Base-by-base conservation (phyloP, 2,329 filamentous ascomycete species). In the Boeremia lycopersici region DNA sequence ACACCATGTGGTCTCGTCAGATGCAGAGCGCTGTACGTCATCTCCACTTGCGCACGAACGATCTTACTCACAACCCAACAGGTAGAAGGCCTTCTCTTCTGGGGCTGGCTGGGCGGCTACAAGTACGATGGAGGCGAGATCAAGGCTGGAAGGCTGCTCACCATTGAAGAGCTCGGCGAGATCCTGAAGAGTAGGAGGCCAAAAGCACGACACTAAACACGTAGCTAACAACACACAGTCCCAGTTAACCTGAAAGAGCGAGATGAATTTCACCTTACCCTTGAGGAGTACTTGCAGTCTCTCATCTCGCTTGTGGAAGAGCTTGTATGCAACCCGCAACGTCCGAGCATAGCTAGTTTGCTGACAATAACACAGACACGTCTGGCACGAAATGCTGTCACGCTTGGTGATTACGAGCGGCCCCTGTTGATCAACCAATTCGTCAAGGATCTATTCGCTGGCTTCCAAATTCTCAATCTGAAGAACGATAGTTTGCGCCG, bases 391-490 rank as follows among this genome's bases (percentile, higher is more conserved):
- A 99, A 99, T 78, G 89, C 91, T 5, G 95, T 99, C 62, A 96
- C 93, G 0, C 81, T 96, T 33, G 92, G 92, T 54, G 93, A 99
- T 76, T 92, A 93, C 68, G 82, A 85, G 53, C 85, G 95, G 56
- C 95, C 95, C 15, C 82, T 96, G 49, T 87, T 90, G 72, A 97
- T 98, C 75, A 91, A 89, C 74, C 84, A 86, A 61, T 98, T 98
- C 74, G 87, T 97, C 79, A 97, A 97, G 79, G 93, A 98, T 71
- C 78, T 99, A 33, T 93, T 96, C 68, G 91, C 93, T 2, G 95
- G 93, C 13, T 99, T 99, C 78, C 95, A 98, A 82, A 86, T 98
- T 63, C 84, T 99, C 63, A 99, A 99, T 74, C 82, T 99, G 65
- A 98, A 98, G 83, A 99, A 99, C 69, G 95, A 99, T 74, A 87